Evolutionary conservation across 23 red algal species (phyloP).

Genomic region (Gracilaria vermiculophylla): DNA sequence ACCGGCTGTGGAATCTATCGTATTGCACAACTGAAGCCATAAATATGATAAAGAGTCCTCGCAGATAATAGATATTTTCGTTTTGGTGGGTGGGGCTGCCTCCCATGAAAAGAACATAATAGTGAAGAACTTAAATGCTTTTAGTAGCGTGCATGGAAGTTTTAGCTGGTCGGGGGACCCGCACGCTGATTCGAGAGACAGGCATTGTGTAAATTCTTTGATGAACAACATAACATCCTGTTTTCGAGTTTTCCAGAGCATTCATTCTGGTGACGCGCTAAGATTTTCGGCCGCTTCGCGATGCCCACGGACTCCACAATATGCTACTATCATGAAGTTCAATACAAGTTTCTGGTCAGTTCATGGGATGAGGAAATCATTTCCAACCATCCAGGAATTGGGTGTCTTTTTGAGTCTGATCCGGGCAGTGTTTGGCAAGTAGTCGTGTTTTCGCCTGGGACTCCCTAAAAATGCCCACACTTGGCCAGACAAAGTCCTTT

Average conservation of each 20-base stretch:
- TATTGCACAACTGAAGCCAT: not conserved
- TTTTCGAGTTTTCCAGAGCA: slow-evolving; percentile 4
- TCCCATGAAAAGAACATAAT: not conserved
- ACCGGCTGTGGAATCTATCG: not conserved
- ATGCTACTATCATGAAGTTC: not conserved
- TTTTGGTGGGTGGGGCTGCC: not conserved
- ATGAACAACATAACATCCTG: not conserved
- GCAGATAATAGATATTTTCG: not conserved
- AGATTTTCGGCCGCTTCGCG: not conserved
- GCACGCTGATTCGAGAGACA: not conserved
- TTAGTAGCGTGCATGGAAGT: not conserved
- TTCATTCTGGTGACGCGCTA: not conserved
- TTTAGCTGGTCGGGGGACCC: not conserved
- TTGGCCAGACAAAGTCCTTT: not conserved
- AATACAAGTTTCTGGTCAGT: not conserved
- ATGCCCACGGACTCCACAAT: slow-evolving; percentile 22
- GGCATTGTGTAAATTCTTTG: slow-evolving; percentile 11
- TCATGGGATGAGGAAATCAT: not conserved
- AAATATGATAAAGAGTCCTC: not conserved
- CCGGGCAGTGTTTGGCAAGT: not conserved
- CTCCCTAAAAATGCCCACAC: not conserved
- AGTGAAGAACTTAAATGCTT: not conserved
- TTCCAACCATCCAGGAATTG: not conserved
- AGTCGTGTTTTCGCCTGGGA: not conserved
- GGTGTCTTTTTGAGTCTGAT: not conserved